Evolutionary conservation across 2,329 filamentous ascomycete species (phyloP).

Genomic region (Salinomyces thailandicus): DNA sequence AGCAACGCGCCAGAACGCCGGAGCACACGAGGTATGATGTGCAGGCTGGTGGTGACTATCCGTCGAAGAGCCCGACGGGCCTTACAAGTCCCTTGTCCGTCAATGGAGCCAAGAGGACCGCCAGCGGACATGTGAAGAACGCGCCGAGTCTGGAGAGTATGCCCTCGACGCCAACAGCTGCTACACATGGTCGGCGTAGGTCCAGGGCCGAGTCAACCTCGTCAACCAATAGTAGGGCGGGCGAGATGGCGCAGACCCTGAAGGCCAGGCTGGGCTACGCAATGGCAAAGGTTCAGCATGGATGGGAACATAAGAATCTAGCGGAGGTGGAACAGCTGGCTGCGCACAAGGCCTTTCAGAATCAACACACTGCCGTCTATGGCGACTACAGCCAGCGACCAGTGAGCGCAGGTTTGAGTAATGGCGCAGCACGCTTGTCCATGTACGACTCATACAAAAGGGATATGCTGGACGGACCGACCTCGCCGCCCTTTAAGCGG

Average conservation of each 20-base stretch:
- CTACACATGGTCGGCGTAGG: constrained; percentile 38
- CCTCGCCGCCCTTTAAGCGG: constrained; percentile 23
- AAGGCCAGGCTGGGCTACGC: constrained; percentile 81
- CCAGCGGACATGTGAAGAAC: constrained; percentile 64
- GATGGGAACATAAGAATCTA: constrained; percentile 70
- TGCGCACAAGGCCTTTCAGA: constrained; percentile 46
- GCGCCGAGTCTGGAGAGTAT: constrained; percentile 29
- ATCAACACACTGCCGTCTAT: constrained; percentile 18
- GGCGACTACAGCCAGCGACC: constrained; percentile 19
- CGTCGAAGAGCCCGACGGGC: constrained; percentile 30
- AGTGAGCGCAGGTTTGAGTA: constrained; percentile 19
- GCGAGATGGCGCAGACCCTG: constrained; percentile 75
- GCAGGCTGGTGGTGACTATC: constrained; percentile 13
- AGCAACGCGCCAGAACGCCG: constrained; percentile 10
- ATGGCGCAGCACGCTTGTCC: constrained; percentile 17
- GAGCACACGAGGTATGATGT: constrained; percentile 5
- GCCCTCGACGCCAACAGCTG: constrained; percentile 18
- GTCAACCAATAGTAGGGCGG: constrained; percentile 58
- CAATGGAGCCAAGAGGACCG: constrained; percentile 60
- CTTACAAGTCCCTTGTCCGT: constrained; percentile 27
- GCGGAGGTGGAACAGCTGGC: constrained; percentile 67
- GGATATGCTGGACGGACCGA: constrained; percentile 7
- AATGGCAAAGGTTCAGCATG: constrained; percentile 85
- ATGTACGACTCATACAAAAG: constrained; percentile 18
- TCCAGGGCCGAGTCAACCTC: constrained; percentile 63